Evolutionary conservation across 129 eudicot genomes (phyloP).

Genomic region (Artemisia argyi): DNA sequence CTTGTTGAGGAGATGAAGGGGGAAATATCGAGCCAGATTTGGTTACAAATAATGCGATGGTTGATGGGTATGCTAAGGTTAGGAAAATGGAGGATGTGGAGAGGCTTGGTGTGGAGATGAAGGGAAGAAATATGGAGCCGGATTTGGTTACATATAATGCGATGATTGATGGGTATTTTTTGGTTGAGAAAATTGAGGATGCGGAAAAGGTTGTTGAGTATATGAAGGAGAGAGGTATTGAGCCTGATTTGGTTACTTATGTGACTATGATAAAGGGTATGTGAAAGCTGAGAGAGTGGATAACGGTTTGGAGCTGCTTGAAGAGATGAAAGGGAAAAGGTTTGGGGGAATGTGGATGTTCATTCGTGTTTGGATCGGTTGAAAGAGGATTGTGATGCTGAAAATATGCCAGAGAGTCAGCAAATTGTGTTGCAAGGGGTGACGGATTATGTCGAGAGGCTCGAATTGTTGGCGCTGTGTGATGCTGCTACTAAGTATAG

Average conservation of each 20-base stretch:
- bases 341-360: constrained; percentile 52
- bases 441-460: constrained; percentile 38
- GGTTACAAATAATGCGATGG: constrained; percentile 26
- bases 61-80: constrained; percentile 53
- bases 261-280: constrained; percentile 34
- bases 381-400: constrained; percentile 64
- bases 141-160: constrained; percentile 27
- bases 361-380: constrained; percentile 49
- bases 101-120: constrained; percentile 31
- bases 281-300: constrained; percentile 20
- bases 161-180: constrained; percentile 28
- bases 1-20: constrained; percentile 29
- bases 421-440: constrained; percentile 52
- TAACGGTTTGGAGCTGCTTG: constrained; percentile 38
- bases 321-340: constrained; percentile 59
- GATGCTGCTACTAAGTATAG: constrained; percentile 29
- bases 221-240: constrained; percentile 25
- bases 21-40: constrained; percentile 15
- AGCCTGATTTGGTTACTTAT: constrained; percentile 32
- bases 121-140: constrained; percentile 11
- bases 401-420: constrained; percentile 60
- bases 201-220: constrained; percentile 22
- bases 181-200: constrained; percentile 23
- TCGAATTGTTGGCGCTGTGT: constrained; percentile 35
- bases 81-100: constrained; percentile 58